Conservation (phyloP, 768 basidiomycete genomes). For the Hericium alpestre region DNA sequence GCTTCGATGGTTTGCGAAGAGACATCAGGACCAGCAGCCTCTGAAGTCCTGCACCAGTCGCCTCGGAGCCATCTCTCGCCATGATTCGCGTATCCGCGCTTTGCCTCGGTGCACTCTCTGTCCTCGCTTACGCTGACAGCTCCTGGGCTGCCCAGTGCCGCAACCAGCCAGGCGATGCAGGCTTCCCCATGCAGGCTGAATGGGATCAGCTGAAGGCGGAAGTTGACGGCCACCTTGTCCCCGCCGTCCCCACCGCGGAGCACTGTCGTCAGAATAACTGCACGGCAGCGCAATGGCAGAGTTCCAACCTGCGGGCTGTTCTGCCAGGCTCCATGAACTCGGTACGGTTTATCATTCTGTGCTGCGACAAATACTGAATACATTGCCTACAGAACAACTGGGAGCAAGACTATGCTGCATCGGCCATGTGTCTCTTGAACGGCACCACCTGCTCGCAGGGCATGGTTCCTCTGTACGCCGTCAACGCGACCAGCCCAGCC, state of each 20-base stretch:
- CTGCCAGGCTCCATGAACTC: conserved; percentile 11
- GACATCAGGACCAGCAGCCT: not conserved
- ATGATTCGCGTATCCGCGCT: not conserved
- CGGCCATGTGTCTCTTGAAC: conserved; percentile 7
- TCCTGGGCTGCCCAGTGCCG: conserved; percentile 5
- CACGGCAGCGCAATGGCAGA: conserved; percentile 8
- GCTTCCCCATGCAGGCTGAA: conserved; percentile 2
- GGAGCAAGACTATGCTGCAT: conserved; percentile 8
- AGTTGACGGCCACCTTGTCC: conserved; percentile 4
- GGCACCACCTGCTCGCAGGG: conserved; percentile 7
- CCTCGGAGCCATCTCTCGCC: not conserved
- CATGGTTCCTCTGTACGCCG: conserved; percentile 8
- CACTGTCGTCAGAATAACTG: conserved; percentile 3
- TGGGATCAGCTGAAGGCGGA: conserved; percentile 9
- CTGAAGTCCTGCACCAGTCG: not conserved
- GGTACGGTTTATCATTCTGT: not conserved
- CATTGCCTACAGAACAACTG: conserved; percentile 6
- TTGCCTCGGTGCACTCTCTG: not conserved
- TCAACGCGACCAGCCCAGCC: conserved; percentile 7
- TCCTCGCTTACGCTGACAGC: not conserved
- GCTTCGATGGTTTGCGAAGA: not conserved
- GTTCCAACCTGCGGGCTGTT: conserved; percentile 5
- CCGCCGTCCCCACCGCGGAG: conserved; percentile 6
- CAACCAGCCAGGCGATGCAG: conserved; percentile 11
- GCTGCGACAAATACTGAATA: not conserved